Base-by-base conservation (phyloP, 1,284 basidiomycete genomes). In the Somion occarium region DNA sequence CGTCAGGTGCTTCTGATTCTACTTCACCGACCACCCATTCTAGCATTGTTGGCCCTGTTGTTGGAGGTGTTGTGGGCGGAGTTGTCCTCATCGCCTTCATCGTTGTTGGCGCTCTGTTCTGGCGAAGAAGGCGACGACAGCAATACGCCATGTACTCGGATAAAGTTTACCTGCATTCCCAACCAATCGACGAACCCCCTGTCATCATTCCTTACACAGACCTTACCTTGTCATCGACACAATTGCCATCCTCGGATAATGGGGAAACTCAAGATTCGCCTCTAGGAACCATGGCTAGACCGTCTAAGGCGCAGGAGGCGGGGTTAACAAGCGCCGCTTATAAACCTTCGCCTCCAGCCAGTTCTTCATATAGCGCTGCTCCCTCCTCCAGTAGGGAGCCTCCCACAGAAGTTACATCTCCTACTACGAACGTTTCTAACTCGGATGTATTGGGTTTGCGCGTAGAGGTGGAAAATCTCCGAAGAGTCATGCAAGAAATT, bases 21-120 rank as follows among this genome's bases (percentile, higher is more conserved):
- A 18, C 39, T 5, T 41, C 39, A 41, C 9, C 9, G 39, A 19
- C 7, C 7, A 22, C 39, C 39, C n/a, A 26, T 3, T 38, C 23
- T 12, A 47, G 45, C 26, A 45, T 45, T 18, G 23, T 50, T 38
- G 49, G 49, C 5, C 49, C 49, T 19, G 34, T 50, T n/a, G 43
- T 50, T 9, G 49, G 49, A 22, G 49, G 42, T 5, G 49, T 50
- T 11, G 39, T 50, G 7, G 49, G 49, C 19, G 49, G 49, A 11
- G 9, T 50, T 23, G 49, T 30, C n/a, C 19, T 50, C 15, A 12
- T 50, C 12, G 19, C 30, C 11, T 3, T 38, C 7, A 30, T 45
- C 9, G 20, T 45, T 19, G 25, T 27, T 5, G 41, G 23, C n/a
- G 19, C 45, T 3, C n/a, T 44, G 4, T 45, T 50, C 3, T 50